Evolutionary conservation across 129 eudicot genomes (phyloP), one percentile per base, ranked within the genome.

Genomic region (Scalesia atractyloides): DNA sequence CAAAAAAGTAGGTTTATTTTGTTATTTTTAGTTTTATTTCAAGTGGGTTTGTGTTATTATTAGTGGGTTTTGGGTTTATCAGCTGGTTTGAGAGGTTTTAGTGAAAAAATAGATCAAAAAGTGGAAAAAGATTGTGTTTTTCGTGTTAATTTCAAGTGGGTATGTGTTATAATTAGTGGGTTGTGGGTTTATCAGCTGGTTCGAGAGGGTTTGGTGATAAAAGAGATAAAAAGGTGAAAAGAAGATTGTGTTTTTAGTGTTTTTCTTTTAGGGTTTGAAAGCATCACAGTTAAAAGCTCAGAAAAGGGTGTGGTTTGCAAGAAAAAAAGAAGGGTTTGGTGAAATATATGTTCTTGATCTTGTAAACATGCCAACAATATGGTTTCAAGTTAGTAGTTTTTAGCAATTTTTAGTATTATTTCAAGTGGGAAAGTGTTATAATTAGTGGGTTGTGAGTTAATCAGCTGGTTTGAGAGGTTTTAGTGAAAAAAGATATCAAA

Each of bases 241-340:
- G 39, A 71, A 2, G n/a, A 7, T 17, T 51, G 11, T 51, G 30
- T 69, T 73, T 73, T 77, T 67, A 51, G 72, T 30, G 9, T 13
- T 68, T 26, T 41, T 50, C 66, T 51, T 70, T 71, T 33, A 5
- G 77, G 52, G 61, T 71, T 70, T 64, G 59, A 78, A 64, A 64
- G 9, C 33, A 78, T 78, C 43, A 52, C 26, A 30, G 18, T 43
- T 18, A 17, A 74, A 19, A 70, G 51, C 50, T 70, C 64, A 2
- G 53, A 70, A 76, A 71, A 70, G 66, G 68, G 73, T 75, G 66
- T 75, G 68, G 5, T 54, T 39, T 61, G 18, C 58, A 50, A 33
- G 62, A 62, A 73, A 61, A 62, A 62, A 19, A 70, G 30, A 61
- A 73, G 59, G 76, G 72, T 64, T 64, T 64, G 41, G 72, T 73